Evolutionary conservation across 2,329 filamentous ascomycete species (phyloP), one percentile per base, ranked within the genome.

Genomic region (Whalleya microplaca): DNA sequence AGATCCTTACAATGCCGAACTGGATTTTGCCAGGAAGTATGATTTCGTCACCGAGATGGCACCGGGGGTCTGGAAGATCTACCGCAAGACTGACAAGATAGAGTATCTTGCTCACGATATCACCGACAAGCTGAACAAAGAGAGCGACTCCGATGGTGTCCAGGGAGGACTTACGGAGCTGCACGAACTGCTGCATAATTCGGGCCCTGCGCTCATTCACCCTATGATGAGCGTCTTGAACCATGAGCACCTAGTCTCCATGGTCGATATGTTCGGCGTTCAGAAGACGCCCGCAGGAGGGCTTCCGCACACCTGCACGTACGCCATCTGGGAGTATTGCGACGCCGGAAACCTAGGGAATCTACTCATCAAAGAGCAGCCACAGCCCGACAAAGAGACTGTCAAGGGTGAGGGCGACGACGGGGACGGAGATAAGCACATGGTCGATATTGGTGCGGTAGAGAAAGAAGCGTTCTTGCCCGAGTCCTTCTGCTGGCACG

Each of bases 401-500:
- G 32, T 40, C 37, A 48, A 48, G n/a, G 29, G 66, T 2, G 46
- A 61, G 14, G 48, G 61, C 8, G 27, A 27, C 5, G 18, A 41
- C 6, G 42, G 44, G 3, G 62, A 64, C 37, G 59, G 56, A 5
- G 48, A 65, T 2, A 45, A 70, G 2, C 64, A 69, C 16, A 60
- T 70, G 21, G 62, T 58, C 3, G 57, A 63, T 16, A 41, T 61
- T 37, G 44, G n/a, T n/a, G 12, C 41, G 20, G 20, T 21, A 20
- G 42, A n/a, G 23, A 21, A 40, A 14, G 29, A 48, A 23, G 12
- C 23, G 14, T 80, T 79, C 59, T 65, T 83, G 12, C 81, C 81
- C 0, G 82, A 85, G 62, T 73, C 75, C 2, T 71, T 85, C 12
- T 81, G 81, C 59, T 85, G 82, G 82, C 82, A 85, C 63, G 81